Evolutionary conservation across 208 protist species (phyloP), one percentile per base, ranked within the genome.

Genomic region (Giardia duodenalis): DNA sequence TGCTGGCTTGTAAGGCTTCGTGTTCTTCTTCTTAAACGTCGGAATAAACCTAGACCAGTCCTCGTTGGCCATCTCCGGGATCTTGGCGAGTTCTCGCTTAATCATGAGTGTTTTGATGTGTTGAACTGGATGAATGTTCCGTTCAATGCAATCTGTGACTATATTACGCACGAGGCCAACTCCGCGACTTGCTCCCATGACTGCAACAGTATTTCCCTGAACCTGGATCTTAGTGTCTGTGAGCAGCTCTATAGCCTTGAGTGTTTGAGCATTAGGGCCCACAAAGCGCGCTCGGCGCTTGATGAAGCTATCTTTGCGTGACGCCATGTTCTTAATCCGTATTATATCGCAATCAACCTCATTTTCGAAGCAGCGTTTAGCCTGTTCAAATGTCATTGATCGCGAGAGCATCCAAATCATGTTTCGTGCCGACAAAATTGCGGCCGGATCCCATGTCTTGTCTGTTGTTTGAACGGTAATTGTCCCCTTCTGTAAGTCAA

Each of bases 21-120:
- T 4, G 1, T 91, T 46, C 46, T 1, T 47, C 88, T 47, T 91
- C 45, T 3, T 47, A n/a, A 47, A 2, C 43, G 39, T 1, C 2
- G 88, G 88, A 1, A 47, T 43, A n/a, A 91, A 91, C n/a, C 45
- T 19, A 91, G 42, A 47, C 88, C 88, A 91, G 46, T 91, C 44
- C 47, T 91, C 10, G n/a, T 91, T 47, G 2, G 44, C 4, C 43
- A 91, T 2, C 10, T 91, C 88, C 1, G 88, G 88, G 2, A 91
- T 45, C 44, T 91, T 91, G n/a, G n/a, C 2, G 43, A 91, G 46
- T n/a, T 91, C 88, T n/a, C 88, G n/a, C 44, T 45, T 91, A n/a
- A 91, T 47, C 88, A 91, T 91, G 2, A 91, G 47, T 47, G 43
- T 47, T 48, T 91, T 91, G 88, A 91, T 47, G 42, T 45, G 45